Base-by-base conservation (phyloP, 805 yeast genomes). In the Saccharomycopsis olivae region DNA sequence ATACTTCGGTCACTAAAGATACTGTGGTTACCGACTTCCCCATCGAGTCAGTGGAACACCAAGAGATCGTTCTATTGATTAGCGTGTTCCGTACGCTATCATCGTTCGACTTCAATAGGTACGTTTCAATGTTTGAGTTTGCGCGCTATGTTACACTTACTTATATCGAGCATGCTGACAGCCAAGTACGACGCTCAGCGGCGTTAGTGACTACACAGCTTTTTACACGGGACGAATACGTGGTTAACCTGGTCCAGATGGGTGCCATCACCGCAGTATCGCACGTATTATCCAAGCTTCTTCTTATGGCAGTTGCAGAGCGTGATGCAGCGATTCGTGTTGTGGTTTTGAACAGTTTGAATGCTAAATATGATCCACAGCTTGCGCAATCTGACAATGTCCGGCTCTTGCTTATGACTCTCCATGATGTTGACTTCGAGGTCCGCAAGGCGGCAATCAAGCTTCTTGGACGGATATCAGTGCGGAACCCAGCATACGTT, bases 321-420 rank as follows among this genome's bases (percentile, higher is more conserved):
- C 85, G 95, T 0, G 73, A 73, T 3, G 73, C 89, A 2, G 96
- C 88, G 43, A 84, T 89, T 24, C 66, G 99, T 41, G 61, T 83
- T 8, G 88, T 83, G 46, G 86, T 89, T 1, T 62, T 92, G 42
- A 69, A 70, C 38, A 71, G 87, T 34, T 63, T 94, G 29, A 83
- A 83, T 28, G 71, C 77, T 2, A 69, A 70, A 43, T 83, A 89
- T 55, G 96, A 92, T 52, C 84, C 95, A 0, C 97, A 92, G 52
- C 60, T 92, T 24, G 85, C 96, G 0, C 97, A 92, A 56, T 94
- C 96, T 1, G 94, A 84, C 44, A 88, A 87, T 56, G 89, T 88
- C 24, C 68, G 85, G 40, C 60, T 88, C 11, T 64, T 92, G 17
- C 85, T 89, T 52, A 83, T 88, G 65, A 89, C 96, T 0, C 62